Conservation (phyloP, 345 rosid genomes). For the Hypericum perforatum region DNA sequence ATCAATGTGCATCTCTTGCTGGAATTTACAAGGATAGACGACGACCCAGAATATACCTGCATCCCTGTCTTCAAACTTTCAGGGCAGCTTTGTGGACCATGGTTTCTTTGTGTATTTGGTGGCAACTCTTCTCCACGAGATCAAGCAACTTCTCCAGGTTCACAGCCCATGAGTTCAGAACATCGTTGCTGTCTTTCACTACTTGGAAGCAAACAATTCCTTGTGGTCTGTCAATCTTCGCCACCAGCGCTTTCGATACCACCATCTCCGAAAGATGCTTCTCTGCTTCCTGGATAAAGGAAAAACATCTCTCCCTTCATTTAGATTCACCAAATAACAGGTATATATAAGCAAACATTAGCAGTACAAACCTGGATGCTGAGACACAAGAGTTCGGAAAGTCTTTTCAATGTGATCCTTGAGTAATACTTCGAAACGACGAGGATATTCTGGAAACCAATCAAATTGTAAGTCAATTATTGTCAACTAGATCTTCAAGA, state of each 20-base stretch:
- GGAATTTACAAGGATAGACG: no score
- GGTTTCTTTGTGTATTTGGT: slow-evolving; percentile 89
- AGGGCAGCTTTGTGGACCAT: slow-evolving; percentile 83
- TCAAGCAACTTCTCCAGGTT: slow-evolving; percentile 94
- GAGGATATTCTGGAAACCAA: slow-evolving; percentile 73
- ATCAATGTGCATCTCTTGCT: no score
- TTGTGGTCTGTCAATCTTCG: slow-evolving; percentile 85
- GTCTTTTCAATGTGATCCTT: slow-evolving; percentile 76
- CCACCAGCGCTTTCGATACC: slow-evolving; percentile 80
- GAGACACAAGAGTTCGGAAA: slow-evolving; percentile 81
- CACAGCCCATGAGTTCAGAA: slow-evolving; percentile 81
- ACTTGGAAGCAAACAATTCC: slow-evolving; percentile 72
- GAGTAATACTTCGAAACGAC: slow-evolving; percentile 95
- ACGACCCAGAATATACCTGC: slow-evolving; percentile 8
- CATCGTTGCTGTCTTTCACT: slow-evolving; percentile 77
- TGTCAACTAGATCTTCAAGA: neutral
- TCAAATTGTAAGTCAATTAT: slow-evolving; percentile 2
- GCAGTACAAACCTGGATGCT: slow-evolving; percentile 47
- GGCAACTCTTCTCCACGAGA: slow-evolving; percentile 94
- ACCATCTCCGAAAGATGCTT: slow-evolving; percentile 99
- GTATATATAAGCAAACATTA: neutral
- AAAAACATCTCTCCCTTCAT: neutral
- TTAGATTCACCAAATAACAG: neutral
- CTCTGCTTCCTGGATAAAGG: slow-evolving; percentile 61
- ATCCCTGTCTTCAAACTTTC: slow-evolving; percentile 37